Evolutionary conservation across 768 basidiomycete genomes (phyloP).

Genomic region (Boletus coccyginus): DNA sequence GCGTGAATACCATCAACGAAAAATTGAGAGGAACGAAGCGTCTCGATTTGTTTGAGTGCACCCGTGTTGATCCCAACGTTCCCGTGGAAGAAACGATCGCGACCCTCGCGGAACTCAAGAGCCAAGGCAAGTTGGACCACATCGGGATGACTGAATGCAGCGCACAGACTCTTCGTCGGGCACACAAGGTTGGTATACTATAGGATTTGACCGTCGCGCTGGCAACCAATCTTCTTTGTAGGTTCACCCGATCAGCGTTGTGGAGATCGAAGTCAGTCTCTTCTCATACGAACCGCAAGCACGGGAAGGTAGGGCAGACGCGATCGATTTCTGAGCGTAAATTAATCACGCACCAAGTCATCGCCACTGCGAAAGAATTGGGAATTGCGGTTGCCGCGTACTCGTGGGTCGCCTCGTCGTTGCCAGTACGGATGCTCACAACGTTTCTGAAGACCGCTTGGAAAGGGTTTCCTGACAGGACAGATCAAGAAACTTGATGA

Average conservation of each 20-base stretch:
- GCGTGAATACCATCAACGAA: conserved; percentile 41
- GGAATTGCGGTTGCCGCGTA: conserved; percentile 59
- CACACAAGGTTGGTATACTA: conserved; percentile 16
- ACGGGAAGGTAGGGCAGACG: conserved; percentile 32
- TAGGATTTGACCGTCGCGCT: not conserved
- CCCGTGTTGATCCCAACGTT: conserved; percentile 42
- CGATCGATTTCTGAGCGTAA: not conserved
- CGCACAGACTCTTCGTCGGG: conserved; percentile 46
- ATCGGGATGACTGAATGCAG: conserved; percentile 58
- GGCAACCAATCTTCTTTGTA: conserved; percentile 14
- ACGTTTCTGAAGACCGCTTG: conserved; percentile 42
- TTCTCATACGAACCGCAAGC: conserved; percentile 56
- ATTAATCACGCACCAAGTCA: conserved; percentile 33
- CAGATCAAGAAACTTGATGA: conserved; percentile 40
- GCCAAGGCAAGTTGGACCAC: conserved; percentile 40
- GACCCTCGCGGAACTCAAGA: conserved; percentile 40
- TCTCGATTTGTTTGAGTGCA: conserved; percentile 57
- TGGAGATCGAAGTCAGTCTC: conserved; percentile 67
- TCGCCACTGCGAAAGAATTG: conserved; percentile 52
- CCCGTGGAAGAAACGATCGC: conserved; percentile 46
- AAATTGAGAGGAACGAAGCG: conserved; percentile 52
- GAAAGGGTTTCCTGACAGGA: conserved; percentile 49
- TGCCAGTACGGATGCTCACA: not conserved
- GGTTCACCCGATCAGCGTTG: conserved; percentile 54
- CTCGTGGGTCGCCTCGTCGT: conserved; percentile 35